phyloP scores from a whole-genome alignment of 495 filamentous ascomycete species.

The Daldinia childiae region DNA sequence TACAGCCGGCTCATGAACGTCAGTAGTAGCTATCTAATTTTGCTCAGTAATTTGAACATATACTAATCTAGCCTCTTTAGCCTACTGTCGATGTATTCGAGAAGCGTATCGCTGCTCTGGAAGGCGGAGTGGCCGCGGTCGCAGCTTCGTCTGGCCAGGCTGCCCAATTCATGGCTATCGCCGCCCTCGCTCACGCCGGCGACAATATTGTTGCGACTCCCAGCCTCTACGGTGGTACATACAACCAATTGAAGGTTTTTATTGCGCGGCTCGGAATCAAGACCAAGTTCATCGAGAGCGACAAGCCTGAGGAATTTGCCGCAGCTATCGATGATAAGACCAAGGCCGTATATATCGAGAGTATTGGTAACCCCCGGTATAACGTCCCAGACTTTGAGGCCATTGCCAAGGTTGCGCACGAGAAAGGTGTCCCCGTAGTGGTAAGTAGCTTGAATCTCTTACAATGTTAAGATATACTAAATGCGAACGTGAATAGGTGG shows the following conservation, averaged over 20 bases:
- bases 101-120: conserved; percentile 94
- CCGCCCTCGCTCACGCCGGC: conserved; percentile 81
- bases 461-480: neutral
- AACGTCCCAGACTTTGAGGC: conserved; percentile 92
- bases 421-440: conserved; percentile 83
- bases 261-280: conserved; percentile 86
- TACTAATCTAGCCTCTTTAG: conserved; percentile 51
- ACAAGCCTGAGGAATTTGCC: conserved; percentile 83
- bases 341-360: conserved; percentile 96
- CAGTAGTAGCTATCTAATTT: too few relatives aligned
- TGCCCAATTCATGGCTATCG: conserved; percentile 93
- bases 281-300: conserved; percentile 89
- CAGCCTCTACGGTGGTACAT: conserved; percentile 96
- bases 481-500: conserved; percentile 63
- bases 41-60: neutral
- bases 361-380: conserved; percentile 94
- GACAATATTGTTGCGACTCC: conserved; percentile 96
- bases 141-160: conserved; percentile 91
- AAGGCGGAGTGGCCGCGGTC: conserved; percentile 91
- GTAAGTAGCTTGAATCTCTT: conserved; percentile 59
- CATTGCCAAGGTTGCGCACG: conserved; percentile 81
- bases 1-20: conserved; percentile 97
- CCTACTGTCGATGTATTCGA: conserved; percentile 98
- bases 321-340: conserved; percentile 93
- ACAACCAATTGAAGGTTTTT: conserved; percentile 97